Evolutionary conservation across 495 filamentous ascomycete species (phyloP), one percentile per base, ranked within the genome.

Genomic region (Daldinia vernicosa): DNA sequence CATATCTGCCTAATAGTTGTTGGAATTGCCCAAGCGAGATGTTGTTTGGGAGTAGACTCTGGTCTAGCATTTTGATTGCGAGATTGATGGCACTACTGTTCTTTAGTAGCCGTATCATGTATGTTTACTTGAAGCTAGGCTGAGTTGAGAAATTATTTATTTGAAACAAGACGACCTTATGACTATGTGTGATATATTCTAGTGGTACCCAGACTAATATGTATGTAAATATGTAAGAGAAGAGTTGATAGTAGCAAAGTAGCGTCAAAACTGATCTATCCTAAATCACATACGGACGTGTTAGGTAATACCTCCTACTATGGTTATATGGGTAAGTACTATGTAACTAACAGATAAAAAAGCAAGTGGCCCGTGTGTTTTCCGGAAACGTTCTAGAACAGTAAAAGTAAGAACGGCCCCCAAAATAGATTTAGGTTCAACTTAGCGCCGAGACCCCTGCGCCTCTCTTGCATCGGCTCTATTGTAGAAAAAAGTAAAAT

Each of bases 11-110:
- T 28, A 84, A 75, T 15, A 65, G 50, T 22, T 73, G 59, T 17
- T 70, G 63, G 65, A 84, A 84, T 54, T 77, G 69, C 19, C 53
- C 55, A 59, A 66, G 75, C 39, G 80, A 76, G 43, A 84, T 82
- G 32, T 63, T 72, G 43, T 75, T 75, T 55, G 77, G 68, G 61
- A 80, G 59, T 26, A 62, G 51, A 40, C 27, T 56, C 28, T 57
- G 51, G 33, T 68, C 47, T 22, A 72, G 22, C 68, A 72, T 74
- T 1, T 27, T 64, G 59, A 67, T 11, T 63, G 52, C 14, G 53
- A 33, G n/a, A 56, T 33, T 28, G 8, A 32, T 32, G 30, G 26
- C 17, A 7, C 15, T 17, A 56, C n/a, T 43, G 9, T 17, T n/a
- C n/a, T 17, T 19, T n/a, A 7, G 43, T n/a, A n/a, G n/a, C n/a